Evolutionary conservation across 1,139 yeast species (phyloP).

Genomic region (Suhomyces choctaworum): DNA sequence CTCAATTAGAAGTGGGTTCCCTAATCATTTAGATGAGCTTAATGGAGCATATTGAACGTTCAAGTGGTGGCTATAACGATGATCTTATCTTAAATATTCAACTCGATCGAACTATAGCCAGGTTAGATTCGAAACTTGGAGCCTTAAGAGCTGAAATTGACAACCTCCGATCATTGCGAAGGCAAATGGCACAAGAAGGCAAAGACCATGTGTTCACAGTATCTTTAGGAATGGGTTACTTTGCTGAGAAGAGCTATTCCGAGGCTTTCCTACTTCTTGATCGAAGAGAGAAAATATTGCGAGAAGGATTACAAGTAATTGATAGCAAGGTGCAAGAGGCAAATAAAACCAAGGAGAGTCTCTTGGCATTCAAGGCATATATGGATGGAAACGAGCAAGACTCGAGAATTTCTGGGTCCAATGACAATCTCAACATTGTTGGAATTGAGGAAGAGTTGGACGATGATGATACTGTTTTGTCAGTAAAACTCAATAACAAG

Average conservation of each 20-base stretch:
- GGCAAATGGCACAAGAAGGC: slow-evolving; percentile 4
- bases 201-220: slow-evolving; percentile 35
- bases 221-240: slow-evolving; percentile 61
- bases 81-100: too few relatives aligned
- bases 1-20: too few relatives aligned
- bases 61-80: too few relatives aligned
- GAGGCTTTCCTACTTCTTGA: slow-evolving; percentile 51
- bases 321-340: slow-evolving; percentile 48
- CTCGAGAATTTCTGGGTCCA: slow-evolving; percentile 22
- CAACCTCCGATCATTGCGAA: slow-evolving; percentile 13
- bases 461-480: slow-evolving; percentile 68
- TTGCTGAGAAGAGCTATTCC: slow-evolving; percentile 44
- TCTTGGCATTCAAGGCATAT: slow-evolving; percentile 10
- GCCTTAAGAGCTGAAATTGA: slow-evolving; percentile 17
- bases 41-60: too few relatives aligned
- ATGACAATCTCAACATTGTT: slow-evolving; percentile 60
- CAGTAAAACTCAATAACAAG: slow-evolving; percentile 32
- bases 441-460: slow-evolving; percentile 86
- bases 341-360: slow-evolving; percentile 33
- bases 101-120: slow-evolving; percentile 18
- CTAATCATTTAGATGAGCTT: too few relatives aligned
- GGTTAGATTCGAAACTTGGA: slow-evolving; percentile 16
- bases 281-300: slow-evolving; percentile 38
- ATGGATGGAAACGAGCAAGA: not conserved
- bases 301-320: slow-evolving; percentile 39